Base-by-base conservation (phyloP, 140 eudicot species). In the Erigeron philadelphicus region DNA sequence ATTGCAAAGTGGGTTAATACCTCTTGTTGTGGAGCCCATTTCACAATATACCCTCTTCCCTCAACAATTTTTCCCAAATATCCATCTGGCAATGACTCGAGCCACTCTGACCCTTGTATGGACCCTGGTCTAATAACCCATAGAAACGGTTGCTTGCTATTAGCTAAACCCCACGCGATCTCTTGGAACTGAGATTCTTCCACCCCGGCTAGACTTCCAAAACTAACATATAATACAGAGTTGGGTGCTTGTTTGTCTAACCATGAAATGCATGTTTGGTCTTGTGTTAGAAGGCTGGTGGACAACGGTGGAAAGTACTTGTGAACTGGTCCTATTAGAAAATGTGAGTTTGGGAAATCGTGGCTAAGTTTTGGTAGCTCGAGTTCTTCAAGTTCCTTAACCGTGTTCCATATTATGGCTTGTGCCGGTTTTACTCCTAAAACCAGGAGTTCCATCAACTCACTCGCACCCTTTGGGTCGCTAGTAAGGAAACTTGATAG, bases 21-120 rank as follows among this genome's bases (percentile, higher is more conserved):
- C 41, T 70, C 71, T 23, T 19, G 44, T 70, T 76, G 81, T 9
- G 81, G 81, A 41, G 76, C 81, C 76, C 81, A 76, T 76, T 76
- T 76, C 72, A 70, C 76, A 15, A 70, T 70, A 42, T 61, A 56
- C 41, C 81, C 81, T 71, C 72, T 76, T 41, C 76, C 72, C 1
- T 45, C 38, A n/a, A n/a, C 57, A 11, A 64, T 54, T 42, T 7
- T 76, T 47, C 53, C 66, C 25, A 76, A 10, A 66, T 41, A 76
- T 66, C 76, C 81, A 49, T 69, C 18, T 4, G 76, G 81, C 16
- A 76, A 53, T 0, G 44, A 5, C 15, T 70, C 81, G 1, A 76
- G 41, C 81, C 81, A 76, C 56, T 70, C 66, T 2, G 59, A 76
- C 61, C 81, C 76, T 64, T 11, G 21, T 54, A 76, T 10, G 19